Evolutionary conservation across 768 basidiomycete genomes (phyloP).

Genomic region (Russula abietina): DNA sequence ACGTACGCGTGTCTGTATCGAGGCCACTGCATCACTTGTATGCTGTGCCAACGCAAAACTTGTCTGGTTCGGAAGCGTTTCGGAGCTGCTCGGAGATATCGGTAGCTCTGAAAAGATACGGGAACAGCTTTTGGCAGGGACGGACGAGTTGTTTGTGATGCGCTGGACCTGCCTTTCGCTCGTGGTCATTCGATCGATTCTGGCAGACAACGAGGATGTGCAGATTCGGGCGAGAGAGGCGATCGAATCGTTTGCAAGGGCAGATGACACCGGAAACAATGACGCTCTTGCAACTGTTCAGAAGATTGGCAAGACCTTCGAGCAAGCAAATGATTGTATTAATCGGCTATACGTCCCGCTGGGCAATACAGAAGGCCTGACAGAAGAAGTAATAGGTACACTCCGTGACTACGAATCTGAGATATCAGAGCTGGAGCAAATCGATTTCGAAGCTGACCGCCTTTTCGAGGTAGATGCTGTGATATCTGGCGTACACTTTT

Average conservation of each 20-base stretch:
- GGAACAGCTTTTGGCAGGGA: too few species aligned
- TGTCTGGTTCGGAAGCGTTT: not conserved
- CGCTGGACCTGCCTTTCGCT: conserved; percentile 2
- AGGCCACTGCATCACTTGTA: not conserved
- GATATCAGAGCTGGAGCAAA: not conserved
- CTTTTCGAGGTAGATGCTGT: too few species aligned
- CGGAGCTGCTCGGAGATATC: not conserved
- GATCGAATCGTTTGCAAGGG: not conserved
- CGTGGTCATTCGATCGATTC: not conserved
- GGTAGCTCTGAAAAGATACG: not conserved
- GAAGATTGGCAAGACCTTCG: not conserved
- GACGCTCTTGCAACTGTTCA: too few species aligned
- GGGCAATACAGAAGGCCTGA: not conserved
- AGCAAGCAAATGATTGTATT: not conserved
- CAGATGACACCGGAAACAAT: not conserved
- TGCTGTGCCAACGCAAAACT: not conserved
- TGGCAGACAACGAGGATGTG: not conserved
- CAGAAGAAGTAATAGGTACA: not conserved
- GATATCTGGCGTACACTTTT: too few species aligned
- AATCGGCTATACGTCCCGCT: not conserved
- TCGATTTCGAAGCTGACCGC: not conserved
- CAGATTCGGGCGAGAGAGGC: not conserved
- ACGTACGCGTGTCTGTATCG: not conserved
- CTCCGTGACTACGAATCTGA: too few species aligned
- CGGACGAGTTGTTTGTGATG: not conserved